Evolutionary conservation across 1,284 basidiomycete genomes (phyloP), one percentile per base, ranked within the genome.

Genomic region (Schizophyllum amplum): DNA sequence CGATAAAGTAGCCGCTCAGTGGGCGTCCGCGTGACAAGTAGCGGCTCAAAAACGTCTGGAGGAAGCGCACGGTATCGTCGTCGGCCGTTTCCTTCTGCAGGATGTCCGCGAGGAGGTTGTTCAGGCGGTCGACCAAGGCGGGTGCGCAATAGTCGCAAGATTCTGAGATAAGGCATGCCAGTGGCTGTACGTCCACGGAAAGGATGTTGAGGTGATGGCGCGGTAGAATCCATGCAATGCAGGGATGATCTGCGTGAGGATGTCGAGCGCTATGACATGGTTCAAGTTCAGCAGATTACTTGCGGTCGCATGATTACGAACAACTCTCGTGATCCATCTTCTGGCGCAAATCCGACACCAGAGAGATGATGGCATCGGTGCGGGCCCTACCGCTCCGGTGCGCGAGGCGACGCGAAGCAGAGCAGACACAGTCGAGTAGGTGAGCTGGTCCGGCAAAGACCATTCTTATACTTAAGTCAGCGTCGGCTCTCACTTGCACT

Each of bases 201-300:
- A 94, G 1, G 83, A 77, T 1, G 84, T 85, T 13, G 87, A 87
- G 51, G 85, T 88, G 59, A 94, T 81, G 13, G 93, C 92, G 42
- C 93, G 83, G 68, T 94, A 92, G 47, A 94, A 75, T 13, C 93
- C 93, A 68, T 96, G 92, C 57, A 96, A 78, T 24, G 88, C 82
- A 9, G 94, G 93, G 21, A 86, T 85, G 52, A 87, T 73, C 63
- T 91, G 88, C 0, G 85, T 84, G 20, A 95, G 74, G 26, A 90
- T 78, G 61, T 85, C 79, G 25, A 85, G 73, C 1, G 88, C 92
- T 89, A 64, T 20, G 47, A 24, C 9, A 49, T 20, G 24, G 58
- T 54, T 55, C 24, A 51, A 17, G 46, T 27, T 47, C 7, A 25
- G 9, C 33, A 50, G 9, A 24, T 4, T 5, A 5, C 22, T 42